Percentiles rank a stretch among this genome's conserved stretches.
These are phyloP conservation scores for Biscogniauxia marginata DNA, from an alignment of 2,329 filamentous ascomycete species.

Conservation along the genomic window DNA sequence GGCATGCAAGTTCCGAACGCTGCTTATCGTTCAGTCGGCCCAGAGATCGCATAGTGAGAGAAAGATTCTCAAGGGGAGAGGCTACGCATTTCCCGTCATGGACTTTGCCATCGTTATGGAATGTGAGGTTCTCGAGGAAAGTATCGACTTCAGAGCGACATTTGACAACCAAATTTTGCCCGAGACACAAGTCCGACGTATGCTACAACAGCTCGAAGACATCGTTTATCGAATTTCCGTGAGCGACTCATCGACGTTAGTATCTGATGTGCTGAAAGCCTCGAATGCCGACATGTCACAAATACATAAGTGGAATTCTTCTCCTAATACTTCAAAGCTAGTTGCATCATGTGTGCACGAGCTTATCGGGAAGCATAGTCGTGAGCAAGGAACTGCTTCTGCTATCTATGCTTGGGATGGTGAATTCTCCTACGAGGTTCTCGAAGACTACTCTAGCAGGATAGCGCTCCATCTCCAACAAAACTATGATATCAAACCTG, in stretches of 20 bases:
- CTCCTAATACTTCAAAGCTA: neutral
- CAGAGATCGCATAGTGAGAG: neutral
- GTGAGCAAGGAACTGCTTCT: neutral
- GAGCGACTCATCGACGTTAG: neutral
- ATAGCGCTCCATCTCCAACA: neutral
- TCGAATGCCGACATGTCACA: neutral
- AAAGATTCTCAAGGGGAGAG: neutral
- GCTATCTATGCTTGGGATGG: neutral
- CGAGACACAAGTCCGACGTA: neutral
- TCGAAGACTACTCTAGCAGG: neutral
- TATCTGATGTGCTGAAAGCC: neutral
- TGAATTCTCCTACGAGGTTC: neutral
- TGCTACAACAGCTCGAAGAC: constrained; percentile 1
- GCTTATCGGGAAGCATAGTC: neutral
- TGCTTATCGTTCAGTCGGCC: constrained; percentile 3
- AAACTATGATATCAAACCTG: constrained; percentile 1
- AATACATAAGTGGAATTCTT: constrained; percentile 1
- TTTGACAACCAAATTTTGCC: constrained; percentile 2
- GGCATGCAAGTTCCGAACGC: constrained; percentile 7
- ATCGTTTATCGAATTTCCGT: neutral
- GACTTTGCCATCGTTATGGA: constrained; percentile 5
- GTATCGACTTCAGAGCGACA: constrained; percentile 3
- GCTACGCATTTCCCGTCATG: constrained; percentile 4
- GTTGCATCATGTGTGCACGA: neutral
- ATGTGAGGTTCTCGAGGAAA: constrained; percentile 1